Percentiles rank a stretch among this genome's conserved stretches.
Evolutionary conservation across 1,284 basidiomycete genomes (phyloP).

Genomic region (Agaricales sp.): DNA sequence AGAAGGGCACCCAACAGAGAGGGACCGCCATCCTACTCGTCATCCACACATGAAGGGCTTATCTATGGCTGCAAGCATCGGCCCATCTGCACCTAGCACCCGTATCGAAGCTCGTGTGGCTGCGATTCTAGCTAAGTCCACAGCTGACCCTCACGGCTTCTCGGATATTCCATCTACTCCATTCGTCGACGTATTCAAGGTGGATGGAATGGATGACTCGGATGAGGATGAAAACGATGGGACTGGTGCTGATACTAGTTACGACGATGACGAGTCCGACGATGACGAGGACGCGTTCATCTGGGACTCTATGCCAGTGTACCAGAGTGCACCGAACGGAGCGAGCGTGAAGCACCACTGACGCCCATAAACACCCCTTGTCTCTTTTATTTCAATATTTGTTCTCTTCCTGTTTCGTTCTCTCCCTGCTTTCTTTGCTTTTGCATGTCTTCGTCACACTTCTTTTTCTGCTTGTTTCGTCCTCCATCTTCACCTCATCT

Average conservation of each 20-base stretch:
- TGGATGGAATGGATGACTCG: slow-evolving; percentile 20
- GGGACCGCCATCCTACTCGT: neutral
- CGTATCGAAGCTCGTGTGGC: slow-evolving; percentile 68
- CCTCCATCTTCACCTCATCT: too few species aligned
- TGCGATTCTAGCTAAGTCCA: slow-evolving; percentile 70
- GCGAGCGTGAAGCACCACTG: too few species aligned
- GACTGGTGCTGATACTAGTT: too few species aligned
- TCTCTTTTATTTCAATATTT: too few species aligned
- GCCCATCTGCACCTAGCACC: slow-evolving; percentile 33
- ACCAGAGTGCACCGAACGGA: neutral
- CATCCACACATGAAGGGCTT: neutral
- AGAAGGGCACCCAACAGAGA: slow-evolving; percentile 25
- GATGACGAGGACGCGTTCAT: neutral
- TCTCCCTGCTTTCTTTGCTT: too few species aligned
- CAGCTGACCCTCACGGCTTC: slow-evolving; percentile 30
- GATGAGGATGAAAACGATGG: neutral
- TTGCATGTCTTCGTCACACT: too few species aligned
- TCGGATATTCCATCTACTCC: slow-evolving; percentile 59
- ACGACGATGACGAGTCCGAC: neutral
- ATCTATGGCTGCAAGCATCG: slow-evolving; percentile 12
- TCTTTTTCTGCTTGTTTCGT: too few species aligned
- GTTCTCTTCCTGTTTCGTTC: too few species aligned
- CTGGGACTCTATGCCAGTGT: neutral
- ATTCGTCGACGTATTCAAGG: slow-evolving; percentile 66
- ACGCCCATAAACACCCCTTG: too few species aligned